A percentile compares a stretch with the other conserved stretches of the same genome.
Conservation (phyloP, 306 rosid species). For the Chamaecrista fasciculata region DNA sequence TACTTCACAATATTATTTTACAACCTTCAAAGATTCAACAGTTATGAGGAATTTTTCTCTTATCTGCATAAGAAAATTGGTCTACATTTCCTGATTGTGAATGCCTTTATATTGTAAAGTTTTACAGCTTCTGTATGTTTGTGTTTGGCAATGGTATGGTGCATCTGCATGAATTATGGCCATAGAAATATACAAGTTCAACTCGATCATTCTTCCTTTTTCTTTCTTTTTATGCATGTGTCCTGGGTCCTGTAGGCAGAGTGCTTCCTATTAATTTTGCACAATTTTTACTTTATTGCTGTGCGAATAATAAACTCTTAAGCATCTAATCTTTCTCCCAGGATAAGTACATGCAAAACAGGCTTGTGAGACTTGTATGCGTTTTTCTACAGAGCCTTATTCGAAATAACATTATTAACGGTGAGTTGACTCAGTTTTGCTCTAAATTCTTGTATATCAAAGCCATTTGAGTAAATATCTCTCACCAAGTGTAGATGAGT, state of each 20-base stretch:
- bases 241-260: background rate
- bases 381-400: constrained; percentile 96
- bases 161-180: background rate
- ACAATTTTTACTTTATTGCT: background rate
- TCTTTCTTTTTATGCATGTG: constrained; percentile 4
- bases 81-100: constrained; percentile 2
- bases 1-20: background rate
- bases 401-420: constrained; percentile 90
- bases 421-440: constrained; percentile 47
- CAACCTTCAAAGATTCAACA: background rate
- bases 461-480: background rate
- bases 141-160: background rate
- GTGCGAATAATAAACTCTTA: constrained; percentile 5
- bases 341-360: constrained; percentile 99
- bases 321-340: constrained; percentile 35
- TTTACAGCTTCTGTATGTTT: background rate
- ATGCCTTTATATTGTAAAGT: constrained; percentile 1
- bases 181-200: background rate
- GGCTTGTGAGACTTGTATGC: constrained; percentile 96
- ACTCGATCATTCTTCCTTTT: background rate
- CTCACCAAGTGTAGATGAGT: background rate
- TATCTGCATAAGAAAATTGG: background rate
- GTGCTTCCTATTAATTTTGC: background rate
- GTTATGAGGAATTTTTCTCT: background rate
- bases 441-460: background rate